Evolutionary conservation across 805 yeast genomes (phyloP).

Genomic region (Komagataella pastoris): DNA sequence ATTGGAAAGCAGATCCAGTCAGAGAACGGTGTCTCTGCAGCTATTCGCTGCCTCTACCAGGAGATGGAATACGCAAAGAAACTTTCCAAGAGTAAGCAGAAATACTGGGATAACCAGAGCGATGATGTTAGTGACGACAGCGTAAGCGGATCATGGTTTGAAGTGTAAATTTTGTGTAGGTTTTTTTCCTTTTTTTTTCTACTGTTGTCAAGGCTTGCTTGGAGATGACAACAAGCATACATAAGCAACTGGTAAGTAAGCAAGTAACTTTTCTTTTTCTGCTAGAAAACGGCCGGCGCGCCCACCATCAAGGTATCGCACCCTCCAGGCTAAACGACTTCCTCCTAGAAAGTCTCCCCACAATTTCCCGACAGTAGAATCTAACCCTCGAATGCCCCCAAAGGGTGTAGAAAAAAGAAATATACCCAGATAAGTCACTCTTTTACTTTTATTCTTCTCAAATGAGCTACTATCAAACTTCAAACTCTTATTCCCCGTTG

Average conservation of each 20-base stretch:
- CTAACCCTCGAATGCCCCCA: background rate
- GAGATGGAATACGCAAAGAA: constrained; percentile 67
- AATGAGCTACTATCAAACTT: background rate
- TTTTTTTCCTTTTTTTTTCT: no score
- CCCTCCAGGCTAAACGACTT: background rate
- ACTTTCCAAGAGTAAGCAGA: constrained; percentile 10
- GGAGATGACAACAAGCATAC: background rate
- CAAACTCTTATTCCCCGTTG: background rate
- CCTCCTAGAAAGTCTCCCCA: background rate
- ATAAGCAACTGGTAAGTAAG: background rate
- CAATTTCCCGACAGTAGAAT: background rate
- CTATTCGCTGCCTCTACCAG: constrained; percentile 66
- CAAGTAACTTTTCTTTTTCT: background rate
- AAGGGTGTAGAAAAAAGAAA: background rate
- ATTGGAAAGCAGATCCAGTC: constrained; percentile 48
- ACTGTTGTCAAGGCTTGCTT: no score
- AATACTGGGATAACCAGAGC: background rate
- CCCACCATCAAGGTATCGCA: background rate
- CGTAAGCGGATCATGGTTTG: background rate
- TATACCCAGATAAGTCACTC: background rate
- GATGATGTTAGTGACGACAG: background rate
- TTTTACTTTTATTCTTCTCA: background rate
- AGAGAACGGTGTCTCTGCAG: constrained; percentile 75
- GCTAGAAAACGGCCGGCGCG: background rate
- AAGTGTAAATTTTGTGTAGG: background rate